These are phyloP conservation scores for Geotrichum australiense DNA, from an alignment of 1,139 yeast species.

Conservation along the genomic window DNA sequence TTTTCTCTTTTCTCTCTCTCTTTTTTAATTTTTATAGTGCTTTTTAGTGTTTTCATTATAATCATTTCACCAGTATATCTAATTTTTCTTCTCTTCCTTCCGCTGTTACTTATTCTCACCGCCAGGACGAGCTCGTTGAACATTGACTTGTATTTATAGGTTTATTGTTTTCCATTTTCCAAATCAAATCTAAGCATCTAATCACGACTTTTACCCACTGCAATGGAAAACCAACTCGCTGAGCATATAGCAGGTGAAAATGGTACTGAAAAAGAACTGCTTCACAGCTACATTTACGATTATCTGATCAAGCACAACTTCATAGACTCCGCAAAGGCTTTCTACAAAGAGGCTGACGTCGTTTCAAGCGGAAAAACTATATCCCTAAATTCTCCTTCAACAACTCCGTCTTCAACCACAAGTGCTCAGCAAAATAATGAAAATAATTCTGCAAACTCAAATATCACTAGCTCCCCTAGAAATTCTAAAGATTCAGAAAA, in stretches of 20 bases:
- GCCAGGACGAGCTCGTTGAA: no score
- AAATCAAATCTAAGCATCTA: no score
- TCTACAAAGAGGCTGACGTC: slow-evolving; percentile 64
- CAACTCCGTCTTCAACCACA: slow-evolving; percentile 19
- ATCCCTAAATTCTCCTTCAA: slow-evolving; percentile 13
- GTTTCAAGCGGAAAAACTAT: slow-evolving; percentile 19
- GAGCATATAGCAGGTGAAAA: slow-evolving; percentile 3
- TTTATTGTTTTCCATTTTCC: no score
- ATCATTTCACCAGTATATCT: no score
- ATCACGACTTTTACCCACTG: no score
- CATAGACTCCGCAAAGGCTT: slow-evolving; percentile 62
- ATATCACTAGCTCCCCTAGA: neutral
- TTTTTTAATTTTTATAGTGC: no score
- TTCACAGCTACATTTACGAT: slow-evolving; percentile 83
- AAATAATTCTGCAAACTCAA: slow-evolving; percentile 12
- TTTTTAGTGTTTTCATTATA: no score
- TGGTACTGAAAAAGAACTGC: slow-evolving; percentile 44
- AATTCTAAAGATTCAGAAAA: neutral
- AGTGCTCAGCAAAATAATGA: slow-evolving; percentile 26
- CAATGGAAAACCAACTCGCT: slow-evolving; percentile 2
- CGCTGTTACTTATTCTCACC: neutral
- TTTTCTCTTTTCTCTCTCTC: neutral
- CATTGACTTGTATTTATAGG: no score
- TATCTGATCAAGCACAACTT: slow-evolving; percentile 70
- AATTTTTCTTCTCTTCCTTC: no score